A percentile compares a stretch with the other conserved stretches of the same genome.
These are phyloP conservation scores for Euphorbia corollata DNA, from an alignment of 441 rosid species.

Conservation along the genomic window DNA sequence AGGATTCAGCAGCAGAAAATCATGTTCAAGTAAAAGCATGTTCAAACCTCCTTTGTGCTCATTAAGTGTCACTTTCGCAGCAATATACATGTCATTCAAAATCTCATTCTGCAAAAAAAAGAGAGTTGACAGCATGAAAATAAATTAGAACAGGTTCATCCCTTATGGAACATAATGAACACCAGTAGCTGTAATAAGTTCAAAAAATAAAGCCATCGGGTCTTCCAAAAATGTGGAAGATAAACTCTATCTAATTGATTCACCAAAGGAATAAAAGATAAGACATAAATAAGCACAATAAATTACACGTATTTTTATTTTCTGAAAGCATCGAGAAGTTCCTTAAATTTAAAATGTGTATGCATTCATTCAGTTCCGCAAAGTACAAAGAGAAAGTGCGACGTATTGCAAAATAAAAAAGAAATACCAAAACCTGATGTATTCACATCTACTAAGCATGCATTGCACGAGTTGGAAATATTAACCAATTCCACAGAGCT, in stretches of 20 bases:
- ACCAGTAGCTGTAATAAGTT: not conserved
- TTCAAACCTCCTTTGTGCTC: conserved; percentile 31
- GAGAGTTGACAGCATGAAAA: conserved; percentile 2
- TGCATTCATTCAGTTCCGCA: not conserved
- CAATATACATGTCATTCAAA: conserved; percentile 19
- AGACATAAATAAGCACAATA: not conserved
- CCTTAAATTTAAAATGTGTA: not conserved
- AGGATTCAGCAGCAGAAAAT: conserved; percentile 6
- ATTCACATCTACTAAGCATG: not conserved
- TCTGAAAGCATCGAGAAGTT: not conserved
- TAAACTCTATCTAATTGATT: not conserved
- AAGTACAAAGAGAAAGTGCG: not conserved
- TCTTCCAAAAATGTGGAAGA: not conserved
- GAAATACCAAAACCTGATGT: not conserved
- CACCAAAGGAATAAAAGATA: not conserved
- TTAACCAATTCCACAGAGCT: not conserved
- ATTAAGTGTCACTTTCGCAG: conserved; percentile 28
- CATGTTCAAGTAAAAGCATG: conserved; percentile 12
- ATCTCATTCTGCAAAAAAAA: conserved; percentile 15
- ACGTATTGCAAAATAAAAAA: not conserved
- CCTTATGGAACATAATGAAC: not conserved
- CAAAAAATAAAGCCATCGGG: not conserved
- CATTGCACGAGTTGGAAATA: not conserved
- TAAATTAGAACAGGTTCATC: not conserved
- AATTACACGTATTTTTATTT: not conserved